Evolutionary conservation across 371 early-diverging fungal species (phyloP).

Genomic region (Mucor saturninus): DNA sequence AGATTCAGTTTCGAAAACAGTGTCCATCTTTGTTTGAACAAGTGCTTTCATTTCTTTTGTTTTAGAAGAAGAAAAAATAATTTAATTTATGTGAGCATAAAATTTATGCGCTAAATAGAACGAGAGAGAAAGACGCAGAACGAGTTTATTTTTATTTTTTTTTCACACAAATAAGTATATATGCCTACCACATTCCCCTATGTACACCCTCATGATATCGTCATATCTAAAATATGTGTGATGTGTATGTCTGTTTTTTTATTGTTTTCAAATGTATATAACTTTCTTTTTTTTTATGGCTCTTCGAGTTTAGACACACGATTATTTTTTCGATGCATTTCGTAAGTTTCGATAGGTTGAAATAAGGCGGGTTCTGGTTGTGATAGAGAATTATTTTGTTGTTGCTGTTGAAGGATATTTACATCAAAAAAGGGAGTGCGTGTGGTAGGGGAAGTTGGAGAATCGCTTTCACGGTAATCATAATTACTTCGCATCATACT

Average conservation of each 20-base stretch:
- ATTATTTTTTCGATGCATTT: slow-evolving; percentile 35
- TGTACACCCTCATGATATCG: not conserved
- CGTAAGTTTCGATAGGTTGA: slow-evolving; percentile 28
- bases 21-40: slow-evolving; percentile 6
- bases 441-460: slow-evolving; percentile 47
- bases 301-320: slow-evolving; percentile 37
- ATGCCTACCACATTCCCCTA: not conserved
- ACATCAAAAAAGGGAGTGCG: slow-evolving; percentile 38
- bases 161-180: not conserved
- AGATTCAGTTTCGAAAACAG: slow-evolving; percentile 13
- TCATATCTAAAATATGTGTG: not conserved
- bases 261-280: not conserved
- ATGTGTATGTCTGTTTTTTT: not conserved
- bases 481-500: slow-evolving; percentile 40
- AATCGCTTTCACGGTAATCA: slow-evolving; percentile 38
- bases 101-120: not conserved
- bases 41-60: slow-evolving; percentile 13
- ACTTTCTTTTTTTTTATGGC: not conserved
- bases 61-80: not conserved
- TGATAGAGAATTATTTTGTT: slow-evolving; percentile 6
- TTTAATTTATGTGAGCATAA: not conserved
- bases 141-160: not conserved
- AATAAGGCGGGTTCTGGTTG: slow-evolving; percentile 18
- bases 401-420: slow-evolving; percentile 10
- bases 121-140: slow-evolving; percentile 1